Conservation (phyloP, 2,329 filamentous ascomycete species). For the Septoria petroselini region DNA sequence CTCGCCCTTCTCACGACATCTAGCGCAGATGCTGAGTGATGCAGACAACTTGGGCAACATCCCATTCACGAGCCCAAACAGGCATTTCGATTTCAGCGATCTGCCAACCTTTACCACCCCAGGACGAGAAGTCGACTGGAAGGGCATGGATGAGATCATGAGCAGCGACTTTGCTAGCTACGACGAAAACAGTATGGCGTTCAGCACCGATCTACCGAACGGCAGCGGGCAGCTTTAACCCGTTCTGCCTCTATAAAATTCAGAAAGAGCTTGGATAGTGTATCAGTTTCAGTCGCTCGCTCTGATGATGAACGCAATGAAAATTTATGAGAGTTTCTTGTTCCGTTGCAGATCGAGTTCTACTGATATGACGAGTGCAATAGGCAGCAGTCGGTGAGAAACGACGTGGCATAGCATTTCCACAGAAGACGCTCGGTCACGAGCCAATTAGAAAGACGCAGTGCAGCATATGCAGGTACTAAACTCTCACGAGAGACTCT, state of each 20-base stretch:
- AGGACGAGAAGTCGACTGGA: conserved; percentile 33
- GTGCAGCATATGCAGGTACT: not conserved
- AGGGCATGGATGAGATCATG: conserved; percentile 32
- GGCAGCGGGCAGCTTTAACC: conserved; percentile 8
- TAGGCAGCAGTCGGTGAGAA: not conserved
- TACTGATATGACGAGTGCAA: not conserved
- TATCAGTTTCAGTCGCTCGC: conserved; percentile 3
- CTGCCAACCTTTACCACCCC: conserved; percentile 36
- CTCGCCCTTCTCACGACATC: conserved; percentile 61
- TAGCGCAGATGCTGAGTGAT: conserved; percentile 63
- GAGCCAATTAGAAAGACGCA: no score
- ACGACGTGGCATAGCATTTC: conserved; percentile 1
- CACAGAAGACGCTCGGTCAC: not conserved
- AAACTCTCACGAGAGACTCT: not conserved
- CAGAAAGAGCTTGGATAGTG: not conserved
- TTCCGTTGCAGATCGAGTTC: not conserved
- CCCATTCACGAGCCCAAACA: conserved; percentile 33
- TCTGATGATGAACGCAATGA: conserved; percentile 2
- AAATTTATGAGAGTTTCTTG: not conserved
- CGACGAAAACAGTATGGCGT: conserved; percentile 22
- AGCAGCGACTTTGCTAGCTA: conserved; percentile 34
- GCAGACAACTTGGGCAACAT: conserved; percentile 26
- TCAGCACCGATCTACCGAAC: conserved; percentile 8
- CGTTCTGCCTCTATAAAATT: not conserved
- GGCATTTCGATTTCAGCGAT: conserved; percentile 35